phyloP scores from a whole-genome alignment of 192 early-diverging fungal species.

The Spinellus fusiger region DNA sequence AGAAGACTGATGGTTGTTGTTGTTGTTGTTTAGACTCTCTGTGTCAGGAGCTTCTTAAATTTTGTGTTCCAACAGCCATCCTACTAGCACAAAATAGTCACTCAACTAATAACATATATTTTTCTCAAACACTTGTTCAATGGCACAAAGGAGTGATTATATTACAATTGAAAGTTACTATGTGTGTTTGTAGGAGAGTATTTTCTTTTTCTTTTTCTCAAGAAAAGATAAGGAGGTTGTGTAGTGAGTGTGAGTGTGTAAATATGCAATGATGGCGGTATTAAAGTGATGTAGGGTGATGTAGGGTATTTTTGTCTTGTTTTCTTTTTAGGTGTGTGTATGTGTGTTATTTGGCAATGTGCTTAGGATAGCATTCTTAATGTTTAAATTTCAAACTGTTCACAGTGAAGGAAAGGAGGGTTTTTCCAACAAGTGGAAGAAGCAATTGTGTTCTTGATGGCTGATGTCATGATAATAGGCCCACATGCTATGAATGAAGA shows the following conservation, averaged over 20 bases:
- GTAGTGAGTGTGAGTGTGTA: too few relatives aligned
- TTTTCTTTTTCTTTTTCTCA: too few relatives aligned
- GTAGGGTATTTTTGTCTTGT: too few relatives aligned
- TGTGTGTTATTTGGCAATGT: too few relatives aligned
- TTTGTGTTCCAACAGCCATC: background rate
- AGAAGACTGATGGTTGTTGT: background rate
- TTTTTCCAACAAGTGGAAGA: background rate
- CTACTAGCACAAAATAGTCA: background rate
- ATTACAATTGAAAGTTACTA: too few relatives aligned
- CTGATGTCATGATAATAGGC: conserved; percentile 11
- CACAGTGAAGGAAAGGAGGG: conserved; percentile 14
- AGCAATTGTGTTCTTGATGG: conserved; percentile 19
- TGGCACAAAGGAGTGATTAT: too few relatives aligned
- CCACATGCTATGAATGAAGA: conserved; percentile 25
- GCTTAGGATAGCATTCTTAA: background rate
- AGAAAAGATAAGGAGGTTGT: too few relatives aligned
- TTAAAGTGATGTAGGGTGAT: too few relatives aligned
- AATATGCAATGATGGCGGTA: too few relatives aligned
- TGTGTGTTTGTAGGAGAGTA: too few relatives aligned
- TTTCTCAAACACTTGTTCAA: background rate
- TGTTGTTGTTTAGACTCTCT: conserved; percentile 3
- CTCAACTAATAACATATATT: background rate
- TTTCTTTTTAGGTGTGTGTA: background rate
- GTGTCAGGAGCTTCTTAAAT: conserved; percentile 18
- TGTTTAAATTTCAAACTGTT: conserved; percentile 14